Conservation (phyloP, 2,329 filamentous ascomycete genomes). For the Tolypocladium ophioglossoides region DNA sequence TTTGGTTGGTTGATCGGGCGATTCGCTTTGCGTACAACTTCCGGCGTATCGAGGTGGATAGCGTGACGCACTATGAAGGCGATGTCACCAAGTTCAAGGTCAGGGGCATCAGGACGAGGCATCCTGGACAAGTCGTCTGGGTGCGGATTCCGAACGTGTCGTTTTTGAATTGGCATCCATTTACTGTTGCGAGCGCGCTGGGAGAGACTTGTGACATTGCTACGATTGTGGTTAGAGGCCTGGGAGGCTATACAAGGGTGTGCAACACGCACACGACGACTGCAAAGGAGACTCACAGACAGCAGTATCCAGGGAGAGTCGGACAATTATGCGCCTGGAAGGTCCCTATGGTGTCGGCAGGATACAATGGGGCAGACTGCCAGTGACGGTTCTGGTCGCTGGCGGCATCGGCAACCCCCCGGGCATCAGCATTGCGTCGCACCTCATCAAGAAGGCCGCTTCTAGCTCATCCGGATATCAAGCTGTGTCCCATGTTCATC, state of each 20-base stretch:
- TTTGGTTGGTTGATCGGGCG: constrained; percentile 12
- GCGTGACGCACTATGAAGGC: constrained; percentile 7
- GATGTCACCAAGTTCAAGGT: constrained; percentile 12
- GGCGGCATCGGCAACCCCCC: constrained; percentile 15
- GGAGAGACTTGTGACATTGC: neutral
- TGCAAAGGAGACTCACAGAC: neutral
- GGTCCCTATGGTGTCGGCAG: constrained; percentile 11
- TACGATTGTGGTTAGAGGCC: constrained; percentile 6
- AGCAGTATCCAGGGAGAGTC: neutral
- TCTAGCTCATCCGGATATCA: neutral
- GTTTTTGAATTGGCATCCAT: constrained; percentile 15
- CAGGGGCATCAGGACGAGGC: constrained; percentile 2
- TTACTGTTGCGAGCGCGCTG: constrained; percentile 11
- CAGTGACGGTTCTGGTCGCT: constrained; percentile 10
- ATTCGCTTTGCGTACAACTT: constrained; percentile 11
- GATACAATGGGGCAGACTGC: constrained; percentile 7
- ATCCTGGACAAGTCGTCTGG: constrained; percentile 13
- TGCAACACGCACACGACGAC: neutral
- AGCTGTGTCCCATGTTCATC: neutral
- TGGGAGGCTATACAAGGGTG: constrained; percentile 1
- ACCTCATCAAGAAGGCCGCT: constrained; percentile 6
- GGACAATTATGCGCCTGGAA: constrained; percentile 7
- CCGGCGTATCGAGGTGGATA: constrained; percentile 4
- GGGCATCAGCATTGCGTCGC: constrained; percentile 11
- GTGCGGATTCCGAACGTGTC: constrained; percentile 11